These are phyloP conservation scores for Phialocephala sp. DNA, from an alignment of 2,329 filamentous ascomycete genomes.

Conservation along the genomic window DNA sequence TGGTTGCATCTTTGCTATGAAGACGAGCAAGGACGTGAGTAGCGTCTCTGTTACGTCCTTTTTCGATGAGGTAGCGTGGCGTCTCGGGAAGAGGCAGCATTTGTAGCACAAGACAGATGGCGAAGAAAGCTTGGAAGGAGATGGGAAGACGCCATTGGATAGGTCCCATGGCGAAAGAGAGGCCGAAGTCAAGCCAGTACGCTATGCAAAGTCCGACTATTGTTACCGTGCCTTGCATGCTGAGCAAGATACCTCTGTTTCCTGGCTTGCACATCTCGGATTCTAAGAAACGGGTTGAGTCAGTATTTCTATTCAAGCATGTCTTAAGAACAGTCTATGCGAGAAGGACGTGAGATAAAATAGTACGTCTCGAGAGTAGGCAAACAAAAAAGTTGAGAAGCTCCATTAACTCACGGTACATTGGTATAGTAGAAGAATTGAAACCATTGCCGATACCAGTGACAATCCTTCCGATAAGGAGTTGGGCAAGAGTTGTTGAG, in stretches of 20 bases:
- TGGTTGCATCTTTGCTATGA: constrained; percentile 22
- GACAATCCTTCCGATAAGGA: constrained; percentile 53
- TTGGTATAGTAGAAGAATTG: background rate
- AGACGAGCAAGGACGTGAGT: constrained; percentile 39
- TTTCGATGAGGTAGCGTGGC: constrained; percentile 45
- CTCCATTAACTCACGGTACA: background rate
- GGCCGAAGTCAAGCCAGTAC: constrained; percentile 49
- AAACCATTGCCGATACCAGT: constrained; percentile 50
- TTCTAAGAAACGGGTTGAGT: constrained; percentile 7
- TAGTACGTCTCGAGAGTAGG: too few species aligned
- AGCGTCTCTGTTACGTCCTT: constrained; percentile 42
- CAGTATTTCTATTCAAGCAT: background rate
- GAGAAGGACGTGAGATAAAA: too few species aligned
- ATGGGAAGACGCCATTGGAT: constrained; percentile 53
- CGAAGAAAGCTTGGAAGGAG: constrained; percentile 49
- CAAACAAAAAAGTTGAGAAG: too few species aligned
- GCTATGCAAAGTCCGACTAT: constrained; percentile 54
- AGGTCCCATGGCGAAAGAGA: constrained; percentile 42
- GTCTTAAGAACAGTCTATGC: too few species aligned
- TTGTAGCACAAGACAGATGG: constrained; percentile 45
- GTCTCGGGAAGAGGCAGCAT: constrained; percentile 47
- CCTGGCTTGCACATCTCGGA: constrained; percentile 35
- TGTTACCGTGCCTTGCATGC: constrained; percentile 51
- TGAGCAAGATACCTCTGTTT: constrained; percentile 52
- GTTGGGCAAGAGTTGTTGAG: constrained; percentile 48